Evolutionary conservation across 192 early-diverging fungal genomes (phyloP).

Genomic region (Podila clonocystis): DNA sequence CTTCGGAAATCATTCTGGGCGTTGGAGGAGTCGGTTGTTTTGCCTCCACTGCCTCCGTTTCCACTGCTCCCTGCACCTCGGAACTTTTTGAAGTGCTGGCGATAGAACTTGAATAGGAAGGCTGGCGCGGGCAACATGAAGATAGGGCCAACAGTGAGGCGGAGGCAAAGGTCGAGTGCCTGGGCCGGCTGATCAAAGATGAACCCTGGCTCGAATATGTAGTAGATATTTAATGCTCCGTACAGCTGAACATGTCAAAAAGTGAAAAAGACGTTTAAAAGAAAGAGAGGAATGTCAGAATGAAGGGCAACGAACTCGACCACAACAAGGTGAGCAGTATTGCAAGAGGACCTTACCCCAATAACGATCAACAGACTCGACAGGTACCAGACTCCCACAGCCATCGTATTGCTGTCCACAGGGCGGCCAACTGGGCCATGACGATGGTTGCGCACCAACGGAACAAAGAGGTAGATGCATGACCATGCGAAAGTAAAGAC

Average conservation of each 20-base stretch:
- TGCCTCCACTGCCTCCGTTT: neutral
- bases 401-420: slow-evolving; percentile 30
- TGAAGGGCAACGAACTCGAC: neutral
- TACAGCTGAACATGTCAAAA: slow-evolving; percentile 2
- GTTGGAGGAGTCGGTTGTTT: neutral
- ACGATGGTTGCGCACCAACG: slow-evolving; percentile 23
- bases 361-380: slow-evolving; percentile 9
- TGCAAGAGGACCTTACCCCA: slow-evolving; percentile 7
- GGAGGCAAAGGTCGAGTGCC: slow-evolving; percentile 44
- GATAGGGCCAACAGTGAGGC: slow-evolving; percentile 22
- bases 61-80: neutral
- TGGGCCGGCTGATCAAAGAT: slow-evolving; percentile 21
- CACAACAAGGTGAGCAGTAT: neutral
- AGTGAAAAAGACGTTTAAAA: neutral
- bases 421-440: slow-evolving; percentile 17
- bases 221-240: slow-evolving; percentile 9
- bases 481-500: slow-evolving; percentile 20
- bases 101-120: slow-evolving; percentile 21
- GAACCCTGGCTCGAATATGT: neutral
- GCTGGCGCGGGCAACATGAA: slow-evolving; percentile 33
- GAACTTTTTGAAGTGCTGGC: slow-evolving; percentile 7
- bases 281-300: neutral
- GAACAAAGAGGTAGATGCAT: slow-evolving; percentile 36
- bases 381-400: slow-evolving; percentile 43
- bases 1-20: neutral